Conservation (phyloP, 441 rosid species). For the Aquilaria agallochum region DNA sequence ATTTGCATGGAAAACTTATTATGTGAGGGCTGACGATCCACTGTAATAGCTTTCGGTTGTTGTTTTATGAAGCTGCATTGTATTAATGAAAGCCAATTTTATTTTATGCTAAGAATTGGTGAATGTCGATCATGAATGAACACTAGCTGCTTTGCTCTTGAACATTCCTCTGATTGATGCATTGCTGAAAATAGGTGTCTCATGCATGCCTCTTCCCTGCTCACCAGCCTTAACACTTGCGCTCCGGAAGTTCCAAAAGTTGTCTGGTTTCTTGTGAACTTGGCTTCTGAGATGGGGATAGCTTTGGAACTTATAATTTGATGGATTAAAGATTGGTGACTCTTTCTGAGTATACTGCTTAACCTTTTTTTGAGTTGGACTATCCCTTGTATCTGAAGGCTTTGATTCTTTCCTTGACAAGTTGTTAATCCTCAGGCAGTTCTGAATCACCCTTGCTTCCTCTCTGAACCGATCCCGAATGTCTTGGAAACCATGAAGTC, state of each 20-base stretch:
- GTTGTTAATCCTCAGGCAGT: conserved; percentile 53
- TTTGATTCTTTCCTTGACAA: conserved; percentile 30
- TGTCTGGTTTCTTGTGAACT: conserved; percentile 23
- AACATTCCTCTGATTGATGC: conserved; percentile 30
- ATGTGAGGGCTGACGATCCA: too few species aligned
- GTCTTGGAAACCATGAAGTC: conserved; percentile 28
- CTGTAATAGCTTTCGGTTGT: too few species aligned
- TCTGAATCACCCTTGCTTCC: conserved; percentile 75
- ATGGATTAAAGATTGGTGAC: conserved; percentile 69
- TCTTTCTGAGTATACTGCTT: conserved; percentile 31
- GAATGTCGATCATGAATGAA: conserved; percentile 29
- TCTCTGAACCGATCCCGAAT: conserved; percentile 62
- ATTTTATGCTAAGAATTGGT: too few species aligned
- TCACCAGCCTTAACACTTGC: conserved; percentile 15
- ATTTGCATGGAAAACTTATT: too few species aligned
- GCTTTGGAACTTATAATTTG: conserved; percentile 48
- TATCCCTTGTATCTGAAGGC: conserved; percentile 20
- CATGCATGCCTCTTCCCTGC: conserved; percentile 16
- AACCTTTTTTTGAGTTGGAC: conserved; percentile 16
- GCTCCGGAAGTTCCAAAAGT: conserved; percentile 16
- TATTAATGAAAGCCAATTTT: too few species aligned
- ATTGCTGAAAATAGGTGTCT: conserved; percentile 48
- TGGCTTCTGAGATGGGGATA: conserved; percentile 72
- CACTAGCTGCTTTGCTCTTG: conserved; percentile 55
- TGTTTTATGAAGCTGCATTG: too few species aligned